Evolutionary conservation across 331 rosid species (phyloP).

Genomic region (Arachis monticola): DNA sequence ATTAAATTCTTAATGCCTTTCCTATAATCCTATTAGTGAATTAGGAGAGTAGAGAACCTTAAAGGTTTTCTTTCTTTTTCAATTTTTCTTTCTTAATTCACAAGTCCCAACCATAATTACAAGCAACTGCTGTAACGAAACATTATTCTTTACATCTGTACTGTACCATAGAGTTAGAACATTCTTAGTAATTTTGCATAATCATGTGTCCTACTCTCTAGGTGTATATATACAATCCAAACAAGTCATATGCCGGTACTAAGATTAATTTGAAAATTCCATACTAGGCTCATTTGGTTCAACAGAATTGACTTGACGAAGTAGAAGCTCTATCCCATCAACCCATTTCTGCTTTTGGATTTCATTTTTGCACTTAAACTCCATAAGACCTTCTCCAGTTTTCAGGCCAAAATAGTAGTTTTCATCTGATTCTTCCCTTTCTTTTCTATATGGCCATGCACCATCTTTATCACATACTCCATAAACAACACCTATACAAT

Average conservation of each 20-base stretch:
- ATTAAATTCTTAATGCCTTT: background rate
- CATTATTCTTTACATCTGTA: constrained; percentile 22
- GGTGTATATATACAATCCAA: constrained; percentile 35
- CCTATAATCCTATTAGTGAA: background rate
- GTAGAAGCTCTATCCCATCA: constrained; percentile 69
- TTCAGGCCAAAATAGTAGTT: constrained; percentile 77
- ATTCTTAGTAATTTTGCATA: constrained; percentile 30
- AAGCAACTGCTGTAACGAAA: constrained; percentile 3
- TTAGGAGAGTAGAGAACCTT: background rate
- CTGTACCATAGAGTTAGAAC: constrained; percentile 23
- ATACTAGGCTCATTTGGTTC: constrained; percentile 59
- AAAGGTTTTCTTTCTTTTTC: background rate
- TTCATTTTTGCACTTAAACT: constrained; percentile 80
- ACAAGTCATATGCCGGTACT: constrained; percentile 46
- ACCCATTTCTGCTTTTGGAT: constrained; percentile 83
- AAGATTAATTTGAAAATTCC: constrained; percentile 44
- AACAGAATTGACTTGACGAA: constrained; percentile 51
- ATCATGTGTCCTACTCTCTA: constrained; percentile 31
- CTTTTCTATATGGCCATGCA: constrained; percentile 86
- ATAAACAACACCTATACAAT: constrained; percentile 68
- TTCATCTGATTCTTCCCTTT: constrained; percentile 70
- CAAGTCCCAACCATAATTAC: background rate
- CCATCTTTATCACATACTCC: constrained; percentile 77
- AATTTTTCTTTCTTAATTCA: background rate
- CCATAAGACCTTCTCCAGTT: constrained; percentile 83